Conservation (phyloP, 352 stramenopile genomes). For the Peronospora farinosa region DNA sequence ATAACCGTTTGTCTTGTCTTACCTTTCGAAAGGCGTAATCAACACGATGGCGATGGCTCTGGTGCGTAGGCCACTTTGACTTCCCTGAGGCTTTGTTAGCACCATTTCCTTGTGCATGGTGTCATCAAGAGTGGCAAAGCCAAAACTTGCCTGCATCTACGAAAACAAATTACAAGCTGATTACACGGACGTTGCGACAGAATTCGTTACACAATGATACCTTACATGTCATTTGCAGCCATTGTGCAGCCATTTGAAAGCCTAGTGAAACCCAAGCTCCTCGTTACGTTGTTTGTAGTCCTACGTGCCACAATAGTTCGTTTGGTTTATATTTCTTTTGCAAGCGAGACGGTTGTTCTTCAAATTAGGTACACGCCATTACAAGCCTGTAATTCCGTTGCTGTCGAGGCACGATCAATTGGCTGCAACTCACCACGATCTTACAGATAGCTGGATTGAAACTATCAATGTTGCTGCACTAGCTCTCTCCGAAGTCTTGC, state of each 20-base stretch:
- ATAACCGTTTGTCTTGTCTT: conserved; percentile 2
- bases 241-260: conserved; percentile 82
- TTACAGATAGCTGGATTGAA: conserved; percentile 57
- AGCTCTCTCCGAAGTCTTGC: conserved; percentile 57
- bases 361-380: conserved; percentile 56
- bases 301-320: conserved; percentile 18
- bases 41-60: conserved; percentile 40
- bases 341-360: not conserved
- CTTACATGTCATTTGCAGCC: conserved; percentile 67
- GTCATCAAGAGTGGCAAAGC: conserved; percentile 66
- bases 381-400: conserved; percentile 71
- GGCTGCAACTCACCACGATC: conserved; percentile 43
- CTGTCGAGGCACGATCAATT: conserved; percentile 57
- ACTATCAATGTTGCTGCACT: conserved; percentile 43
- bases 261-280: conserved; percentile 77
- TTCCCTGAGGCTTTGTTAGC: conserved; percentile 69
- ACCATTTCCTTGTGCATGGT: conserved; percentile 60
- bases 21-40: conserved; percentile 70
- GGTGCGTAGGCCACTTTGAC: conserved; percentile 42
- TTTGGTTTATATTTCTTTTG: not conserved
- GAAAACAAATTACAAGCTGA: conserved; percentile 7
- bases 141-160: conserved; percentile 55
- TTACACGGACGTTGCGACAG: conserved; percentile 9
- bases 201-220: not conserved
- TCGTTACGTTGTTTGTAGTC: conserved; percentile 61